Conservation (phyloP, 805 yeast genomes). For the Candida tallmaniae region DNA sequence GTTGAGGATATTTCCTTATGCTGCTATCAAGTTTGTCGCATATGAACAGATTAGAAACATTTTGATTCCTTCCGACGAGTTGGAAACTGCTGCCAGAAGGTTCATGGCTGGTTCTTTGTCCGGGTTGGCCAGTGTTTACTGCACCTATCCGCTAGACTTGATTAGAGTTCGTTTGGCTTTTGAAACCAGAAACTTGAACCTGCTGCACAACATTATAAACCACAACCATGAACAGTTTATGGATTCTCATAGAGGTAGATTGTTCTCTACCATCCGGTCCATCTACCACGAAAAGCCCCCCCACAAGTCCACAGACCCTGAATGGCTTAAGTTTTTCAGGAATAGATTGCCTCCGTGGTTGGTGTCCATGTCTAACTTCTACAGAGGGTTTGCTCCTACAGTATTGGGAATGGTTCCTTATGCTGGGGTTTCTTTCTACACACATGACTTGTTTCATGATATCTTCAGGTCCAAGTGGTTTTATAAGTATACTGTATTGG, state of each 20-base stretch:
- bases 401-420: slow-evolving; percentile 94
- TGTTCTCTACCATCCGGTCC: slow-evolving; percentile 25
- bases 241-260: slow-evolving; percentile 25
- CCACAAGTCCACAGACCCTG: slow-evolving; percentile 27
- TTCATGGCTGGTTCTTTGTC: slow-evolving; percentile 86
- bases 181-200: slow-evolving; percentile 52
- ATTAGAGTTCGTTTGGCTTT: slow-evolving; percentile 90
- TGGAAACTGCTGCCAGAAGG: slow-evolving; percentile 79
- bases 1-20: slow-evolving; percentile 89
- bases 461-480: slow-evolving; percentile 61
- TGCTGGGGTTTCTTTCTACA: slow-evolving; percentile 95
- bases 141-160: slow-evolving; percentile 89
- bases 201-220: slow-evolving; percentile 15
- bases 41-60: slow-evolving; percentile 86
- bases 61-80: slow-evolving; percentile 66
- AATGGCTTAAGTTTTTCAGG: slow-evolving; percentile 33
- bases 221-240: slow-evolving; percentile 22
- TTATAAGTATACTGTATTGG: slow-evolving; percentile 46
- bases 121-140: slow-evolving; percentile 80
- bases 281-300: slow-evolving; percentile 37
- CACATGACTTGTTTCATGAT: slow-evolving; percentile 90
- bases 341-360: slow-evolving; percentile 26
- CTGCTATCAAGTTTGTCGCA: slow-evolving; percentile 93
- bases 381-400: slow-evolving; percentile 92
- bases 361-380: slow-evolving; percentile 60